Base-by-base conservation (phyloP, 2,329 filamentous ascomycete genomes). In the Phaeomoniella chlamydospora region DNA sequence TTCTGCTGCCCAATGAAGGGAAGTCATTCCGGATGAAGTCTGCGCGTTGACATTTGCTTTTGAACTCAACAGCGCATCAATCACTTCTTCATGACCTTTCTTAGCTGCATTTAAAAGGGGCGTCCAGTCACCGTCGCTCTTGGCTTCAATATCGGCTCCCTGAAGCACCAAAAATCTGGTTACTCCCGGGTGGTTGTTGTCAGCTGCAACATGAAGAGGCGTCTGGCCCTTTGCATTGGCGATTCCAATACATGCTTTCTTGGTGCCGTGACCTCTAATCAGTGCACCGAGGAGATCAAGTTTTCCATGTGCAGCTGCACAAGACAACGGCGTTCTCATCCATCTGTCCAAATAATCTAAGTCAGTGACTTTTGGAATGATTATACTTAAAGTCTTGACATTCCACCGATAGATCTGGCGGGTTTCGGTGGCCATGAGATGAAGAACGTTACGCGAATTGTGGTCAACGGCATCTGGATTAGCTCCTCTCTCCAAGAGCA, bases 261-360 rank as follows among this genome's bases (percentile, higher is more conserved):
- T 45, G n/a, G 31, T 13, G 5, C 38, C 34, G 13, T 31, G 15
- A 6, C 18, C 17, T 26, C 6, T 6, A 9, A 71, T 53, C 17
- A 75, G 53, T 43, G 64, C 54, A 37, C 63, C 58, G 13, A 62
- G 66, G 9, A 74, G 54, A 18, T 59, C 56, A 34, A 62, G 53
- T 45, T 73, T 71, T 13, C 67, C 67, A 31, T 70, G 71, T 15
- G 66, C 69, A 22, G 68, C 71, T 2, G 71, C 70, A 70, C 70
- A 74, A 40, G 74, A 61, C 30, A 75, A 49, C 2, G 72, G 65
- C 18, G 67, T 70, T 10, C 71, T 59, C 6, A 64, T 64, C 15
- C 65, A 48, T 35, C 58, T 56, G 45, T 68, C 64, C 17, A 55
- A 52, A 0, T 55, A 58, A 41, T 65, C 61, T 18, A 67, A 48